Evolutionary conservation across 371 early-diverging fungal species (phyloP).

Genomic region (Conidiobolus incongruus): DNA sequence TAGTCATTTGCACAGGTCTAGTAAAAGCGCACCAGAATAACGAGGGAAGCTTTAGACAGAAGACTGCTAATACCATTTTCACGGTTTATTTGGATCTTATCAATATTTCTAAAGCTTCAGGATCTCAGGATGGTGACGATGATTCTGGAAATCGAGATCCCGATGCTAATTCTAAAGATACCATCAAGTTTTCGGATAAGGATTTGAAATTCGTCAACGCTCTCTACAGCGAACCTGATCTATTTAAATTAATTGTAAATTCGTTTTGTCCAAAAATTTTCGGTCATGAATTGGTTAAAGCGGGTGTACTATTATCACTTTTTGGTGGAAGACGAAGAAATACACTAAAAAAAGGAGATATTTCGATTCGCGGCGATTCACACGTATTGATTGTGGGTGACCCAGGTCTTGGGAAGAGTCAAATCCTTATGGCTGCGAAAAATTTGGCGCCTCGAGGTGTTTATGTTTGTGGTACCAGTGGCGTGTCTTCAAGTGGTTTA

Average conservation of each 20-base stretch:
- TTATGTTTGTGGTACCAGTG: constrained; percentile 83
- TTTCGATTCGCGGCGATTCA: constrained; percentile 52
- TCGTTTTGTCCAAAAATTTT: constrained; percentile 93
- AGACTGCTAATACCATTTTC: constrained; percentile 49
- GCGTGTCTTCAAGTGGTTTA: constrained; percentile 50
- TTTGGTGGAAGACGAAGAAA: constrained; percentile 48
- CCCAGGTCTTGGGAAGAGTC: constrained; percentile 90
- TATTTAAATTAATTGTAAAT: constrained; percentile 55
- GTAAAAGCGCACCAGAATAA: constrained; percentile 43
- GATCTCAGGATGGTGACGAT: background rate
- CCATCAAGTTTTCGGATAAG: constrained; percentile 31
- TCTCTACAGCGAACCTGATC: constrained; percentile 43
- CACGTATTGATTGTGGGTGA: constrained; percentile 30
- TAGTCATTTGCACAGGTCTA: constrained; percentile 85
- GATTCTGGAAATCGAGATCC: constrained; percentile 12
- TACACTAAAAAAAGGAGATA: constrained; percentile 53
- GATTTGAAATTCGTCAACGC: constrained; percentile 65
- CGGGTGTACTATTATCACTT: constrained; percentile 52
- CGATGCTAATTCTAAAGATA: too few species aligned
- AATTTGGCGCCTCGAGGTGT: constrained; percentile 75
- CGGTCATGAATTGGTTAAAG: constrained; percentile 90
- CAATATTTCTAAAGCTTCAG: constrained; percentile 23
- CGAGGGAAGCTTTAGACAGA: constrained; percentile 34
- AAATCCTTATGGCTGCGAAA: constrained; percentile 64
- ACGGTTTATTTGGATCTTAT: constrained; percentile 35